phyloP scores from a whole-genome alignment of 2,329 filamentous ascomycete species.

The Dactylonectria estremocensis region DNA sequence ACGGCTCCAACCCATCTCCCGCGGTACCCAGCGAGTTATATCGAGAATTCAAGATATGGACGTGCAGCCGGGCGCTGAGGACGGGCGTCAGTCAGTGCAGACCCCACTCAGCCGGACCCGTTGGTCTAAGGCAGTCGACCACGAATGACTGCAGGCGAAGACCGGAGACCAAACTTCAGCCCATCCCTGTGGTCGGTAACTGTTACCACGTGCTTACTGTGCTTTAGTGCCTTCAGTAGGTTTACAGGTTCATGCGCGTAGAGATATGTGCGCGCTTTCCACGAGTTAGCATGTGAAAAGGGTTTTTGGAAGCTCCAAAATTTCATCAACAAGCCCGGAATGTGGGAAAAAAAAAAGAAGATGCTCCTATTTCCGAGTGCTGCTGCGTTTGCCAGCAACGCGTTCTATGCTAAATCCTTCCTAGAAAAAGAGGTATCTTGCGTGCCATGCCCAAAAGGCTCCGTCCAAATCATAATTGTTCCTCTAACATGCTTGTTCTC shows the following conservation, averaged over 20 bases:
- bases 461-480: not conserved
- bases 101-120: constrained; percentile 21
- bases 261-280: not conserved
- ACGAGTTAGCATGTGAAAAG: constrained; percentile 4
- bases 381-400: constrained; percentile 5
- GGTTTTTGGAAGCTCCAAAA: not conserved
- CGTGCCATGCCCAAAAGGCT: not conserved
- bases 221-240: not conserved
- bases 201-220: not conserved
- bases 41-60: constrained; percentile 18
- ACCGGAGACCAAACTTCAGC: constrained; percentile 1
- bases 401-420: constrained; percentile 15
- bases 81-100: constrained; percentile 17
- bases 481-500: not conserved
- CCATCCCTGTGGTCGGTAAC: not conserved
- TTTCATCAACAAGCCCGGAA: not conserved
- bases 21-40: constrained; percentile 17
- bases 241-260: not conserved
- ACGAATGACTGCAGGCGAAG: constrained; percentile 12
- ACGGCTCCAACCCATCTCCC: constrained; percentile 29
- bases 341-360: not conserved
- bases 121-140: constrained; percentile 9
- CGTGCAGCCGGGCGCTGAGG: constrained; percentile 22
- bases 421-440: constrained; percentile 11
- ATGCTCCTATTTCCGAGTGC: constrained; percentile 12